These are phyloP conservation scores for Thraustochytrium sp. DNA, from an alignment of 352 stramenopile species.

Conservation along the genomic window DNA sequence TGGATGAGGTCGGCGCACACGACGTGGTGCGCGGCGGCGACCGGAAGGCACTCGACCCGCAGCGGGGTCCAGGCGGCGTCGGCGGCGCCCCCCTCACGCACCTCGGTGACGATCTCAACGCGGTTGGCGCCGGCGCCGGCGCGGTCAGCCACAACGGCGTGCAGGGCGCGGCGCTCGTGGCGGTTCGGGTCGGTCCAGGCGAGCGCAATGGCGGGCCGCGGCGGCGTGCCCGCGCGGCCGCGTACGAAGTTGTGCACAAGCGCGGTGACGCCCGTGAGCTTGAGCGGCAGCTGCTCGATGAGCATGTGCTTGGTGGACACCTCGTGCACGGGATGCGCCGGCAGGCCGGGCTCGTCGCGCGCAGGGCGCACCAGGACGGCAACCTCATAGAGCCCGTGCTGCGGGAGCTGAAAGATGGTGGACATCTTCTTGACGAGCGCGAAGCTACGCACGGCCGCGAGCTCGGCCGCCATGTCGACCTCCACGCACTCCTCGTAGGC, in stretches of 20 bases:
- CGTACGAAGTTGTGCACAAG: neutral
- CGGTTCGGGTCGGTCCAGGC: neutral
- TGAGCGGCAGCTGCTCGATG: neutral
- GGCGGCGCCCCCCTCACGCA: neutral
- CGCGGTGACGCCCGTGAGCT: neutral
- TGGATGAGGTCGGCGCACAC: neutral
- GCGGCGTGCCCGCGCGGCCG: neutral
- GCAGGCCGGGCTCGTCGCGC: neutral
- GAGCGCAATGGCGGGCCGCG: neutral
- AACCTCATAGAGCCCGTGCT: neutral
- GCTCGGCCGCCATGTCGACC: neutral
- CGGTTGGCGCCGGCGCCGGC: neutral
- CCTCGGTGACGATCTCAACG: neutral
- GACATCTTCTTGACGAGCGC: neutral
- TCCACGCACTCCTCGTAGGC: neutral
- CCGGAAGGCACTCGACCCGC: neutral
- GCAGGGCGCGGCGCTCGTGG: neutral
- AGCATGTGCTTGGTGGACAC: neutral
- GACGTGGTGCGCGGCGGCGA: neutral
- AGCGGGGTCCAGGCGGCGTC: neutral
- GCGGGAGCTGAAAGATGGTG: neutral
- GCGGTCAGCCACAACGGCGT: neutral
- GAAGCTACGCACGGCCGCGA: neutral
- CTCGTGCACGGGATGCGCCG: neutral
- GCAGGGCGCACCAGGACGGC: neutral